Conservation (phyloP, 1,139 yeast genomes). For the Sugiyamaella japonica region DNA sequence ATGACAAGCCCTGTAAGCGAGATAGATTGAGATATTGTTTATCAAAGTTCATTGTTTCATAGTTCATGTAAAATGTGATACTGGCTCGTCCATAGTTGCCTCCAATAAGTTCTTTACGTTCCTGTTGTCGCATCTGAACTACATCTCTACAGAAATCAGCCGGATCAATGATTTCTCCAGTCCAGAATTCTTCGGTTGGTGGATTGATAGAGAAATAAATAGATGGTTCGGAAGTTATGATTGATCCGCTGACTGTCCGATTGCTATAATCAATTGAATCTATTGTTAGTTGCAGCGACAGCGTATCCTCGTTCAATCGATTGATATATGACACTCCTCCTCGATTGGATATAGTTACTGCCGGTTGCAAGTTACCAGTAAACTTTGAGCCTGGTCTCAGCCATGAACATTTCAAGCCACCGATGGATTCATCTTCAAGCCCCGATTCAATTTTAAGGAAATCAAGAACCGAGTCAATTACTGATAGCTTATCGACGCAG, state of each 20-base stretch:
- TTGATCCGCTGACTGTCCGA: conserved; percentile 4
- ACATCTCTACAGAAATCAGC: conserved; percentile 10
- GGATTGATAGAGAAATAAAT: conserved; percentile 4
- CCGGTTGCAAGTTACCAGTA: conserved; percentile 9
- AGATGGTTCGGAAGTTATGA: conserved; percentile 9
- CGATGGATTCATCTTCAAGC: conserved; percentile 4
- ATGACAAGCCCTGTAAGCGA: conserved; percentile 7
- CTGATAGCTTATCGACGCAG: conserved; percentile 8
- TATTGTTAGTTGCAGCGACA: conserved; percentile 5
- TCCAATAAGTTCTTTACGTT: conserved; percentile 3
- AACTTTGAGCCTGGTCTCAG: conserved; percentile 9
- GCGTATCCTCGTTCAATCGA: conserved; percentile 7
- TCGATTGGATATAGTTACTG: neutral
- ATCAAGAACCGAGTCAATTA: conserved; percentile 11
- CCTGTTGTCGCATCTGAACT: conserved; percentile 1
- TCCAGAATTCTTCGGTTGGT: conserved; percentile 12
- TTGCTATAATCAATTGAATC: conserved; percentile 11
- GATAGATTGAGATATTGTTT: conserved; percentile 13
- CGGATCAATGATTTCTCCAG: conserved; percentile 12
- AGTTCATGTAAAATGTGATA: neutral
- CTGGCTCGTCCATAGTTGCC: neutral
- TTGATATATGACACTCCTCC: neutral
- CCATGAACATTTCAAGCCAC: conserved; percentile 12
- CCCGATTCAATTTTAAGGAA: conserved; percentile 13
- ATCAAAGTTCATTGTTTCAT: neutral